Base-by-base conservation (phyloP, 768 basidiomycete species). In the Boletus rufocinnamomeus region DNA sequence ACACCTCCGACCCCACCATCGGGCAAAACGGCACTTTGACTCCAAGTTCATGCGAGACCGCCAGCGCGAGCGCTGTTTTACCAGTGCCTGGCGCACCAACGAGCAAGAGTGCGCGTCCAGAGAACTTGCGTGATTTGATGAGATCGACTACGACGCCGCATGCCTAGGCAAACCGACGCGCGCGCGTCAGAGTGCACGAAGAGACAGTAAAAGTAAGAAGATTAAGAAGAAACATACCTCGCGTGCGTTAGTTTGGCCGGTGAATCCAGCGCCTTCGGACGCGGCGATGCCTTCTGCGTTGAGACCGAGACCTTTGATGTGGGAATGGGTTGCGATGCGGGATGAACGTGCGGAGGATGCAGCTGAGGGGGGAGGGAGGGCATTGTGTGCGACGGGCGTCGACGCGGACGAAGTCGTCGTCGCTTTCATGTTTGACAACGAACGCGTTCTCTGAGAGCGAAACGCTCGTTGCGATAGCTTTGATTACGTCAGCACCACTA, bases 1-100 rank as follows among this genome's bases (percentile, higher is more conserved):
- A 98, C 60, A 98, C 97, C 75, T 99, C 97, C 21, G 88, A 90
- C 0, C 97, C 97, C 44, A 98, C 97, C 93, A 98, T 98, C 6
- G 95, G 94, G 72, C 96, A 98, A 72, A 99, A 98, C 0, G 97
- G 97, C 1, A 98, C 95, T 68, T 97, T 97, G 23, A 83, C 77
- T 0, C 97, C 97, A 0, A 99, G 82, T 67, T 98, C 97, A 59
- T 98, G 95, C 7, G 94, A 89, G 28, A 98, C 84, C 0, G 94
- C 97, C n/a, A 98, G 75, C 2, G 97, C 95, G 28, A 98, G 84
- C 0, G 97, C 97, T 0, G 97, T 99, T 78, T 99, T 99, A 13
- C 97, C 96, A 4, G 97, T 99, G 17, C 97, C 95, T 1, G 97
- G 97, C 23, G 93, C 93, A 55, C 97, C 97, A 27, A 92, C 96